A percentile compares a stretch with the other conserved stretches of the same genome.
Evolutionary conservation across 139 green algal species (phyloP).

Genomic region (Spirogloea muscicola): DNA sequence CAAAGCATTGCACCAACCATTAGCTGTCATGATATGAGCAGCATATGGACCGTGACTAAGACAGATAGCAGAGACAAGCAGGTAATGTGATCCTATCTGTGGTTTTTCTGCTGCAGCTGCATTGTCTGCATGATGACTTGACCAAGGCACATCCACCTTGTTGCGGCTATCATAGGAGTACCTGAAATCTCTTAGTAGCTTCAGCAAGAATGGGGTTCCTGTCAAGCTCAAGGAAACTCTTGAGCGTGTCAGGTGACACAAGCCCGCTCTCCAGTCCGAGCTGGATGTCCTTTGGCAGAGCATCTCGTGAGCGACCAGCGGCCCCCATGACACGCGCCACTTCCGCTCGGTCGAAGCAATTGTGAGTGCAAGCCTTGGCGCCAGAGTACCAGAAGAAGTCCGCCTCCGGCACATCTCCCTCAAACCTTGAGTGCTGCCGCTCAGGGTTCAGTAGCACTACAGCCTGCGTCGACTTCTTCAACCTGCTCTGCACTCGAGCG

Average conservation of each 20-base stretch:
- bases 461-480: constrained; percentile 30
- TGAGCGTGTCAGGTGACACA: constrained; percentile 33
- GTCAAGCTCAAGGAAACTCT: constrained; percentile 37
- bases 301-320: constrained; percentile 14
- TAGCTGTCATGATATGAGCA: neutral
- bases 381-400: constrained; percentile 46
- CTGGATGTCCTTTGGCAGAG: constrained; percentile 39
- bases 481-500: constrained; percentile 21
- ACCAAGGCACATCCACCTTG: too few relatives aligned
- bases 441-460: constrained; percentile 48
- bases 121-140: too few relatives aligned
- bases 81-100: too few relatives aligned
- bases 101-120: too few relatives aligned
- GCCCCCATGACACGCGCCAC: constrained; percentile 46
- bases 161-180: too few relatives aligned
- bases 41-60: too few relatives aligned
- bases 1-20: neutral
- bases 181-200: constrained; percentile 31
- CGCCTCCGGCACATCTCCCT: constrained; percentile 38
- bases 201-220: constrained; percentile 19
- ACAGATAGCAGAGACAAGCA: too few relatives aligned
- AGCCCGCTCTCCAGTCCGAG: constrained; percentile 32
- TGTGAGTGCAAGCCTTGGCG: constrained; percentile 33
- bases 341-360: constrained; percentile 49
- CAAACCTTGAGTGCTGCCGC: constrained; percentile 12